Percentiles rank a stretch among this genome's conserved stretches.
phyloP scores from a whole-genome alignment of 345 rosid species.

The Corchorus capsularis region DNA sequence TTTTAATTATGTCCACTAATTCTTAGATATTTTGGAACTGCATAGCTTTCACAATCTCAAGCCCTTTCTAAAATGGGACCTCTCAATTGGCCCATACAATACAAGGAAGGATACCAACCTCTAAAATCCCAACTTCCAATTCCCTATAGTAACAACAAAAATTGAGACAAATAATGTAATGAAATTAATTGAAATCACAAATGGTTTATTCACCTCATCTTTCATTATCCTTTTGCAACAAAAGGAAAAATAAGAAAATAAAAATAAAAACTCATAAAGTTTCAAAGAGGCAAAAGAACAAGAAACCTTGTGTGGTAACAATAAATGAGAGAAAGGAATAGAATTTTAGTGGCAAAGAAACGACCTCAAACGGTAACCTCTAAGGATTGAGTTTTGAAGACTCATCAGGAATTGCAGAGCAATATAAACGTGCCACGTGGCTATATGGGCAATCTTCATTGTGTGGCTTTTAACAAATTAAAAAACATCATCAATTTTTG shows the following conservation, averaged over 20 bases:
- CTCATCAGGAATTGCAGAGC: neutral
- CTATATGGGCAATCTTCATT: constrained; percentile 35
- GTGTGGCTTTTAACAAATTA: constrained; percentile 44
- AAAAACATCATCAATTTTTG: constrained; percentile 32
- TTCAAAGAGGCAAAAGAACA: neutral
- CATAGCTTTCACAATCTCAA: constrained; percentile 1
- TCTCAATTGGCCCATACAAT: neutral
- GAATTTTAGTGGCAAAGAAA: constrained; percentile 32
- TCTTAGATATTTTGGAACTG: neutral
- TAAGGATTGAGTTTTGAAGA: neutral
- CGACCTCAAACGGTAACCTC: constrained; percentile 23
- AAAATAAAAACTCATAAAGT: neutral
- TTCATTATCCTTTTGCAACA: neutral
- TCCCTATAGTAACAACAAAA: neutral
- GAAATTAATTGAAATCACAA: constrained; percentile 16
- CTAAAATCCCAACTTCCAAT: neutral
- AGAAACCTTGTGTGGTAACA: constrained; percentile 10
- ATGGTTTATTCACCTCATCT: constrained; percentile 22
- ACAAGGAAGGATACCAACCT: constrained; percentile 9
- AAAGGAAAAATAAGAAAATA: neutral
- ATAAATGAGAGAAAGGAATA: neutral
- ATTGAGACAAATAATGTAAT: neutral
- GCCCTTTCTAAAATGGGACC: neutral
- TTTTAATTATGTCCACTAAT: neutral
- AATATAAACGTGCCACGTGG: constrained; percentile 42